Base-by-base conservation (phyloP, 768 basidiomycete genomes). In the Leccinum pellstonianum region DNA sequence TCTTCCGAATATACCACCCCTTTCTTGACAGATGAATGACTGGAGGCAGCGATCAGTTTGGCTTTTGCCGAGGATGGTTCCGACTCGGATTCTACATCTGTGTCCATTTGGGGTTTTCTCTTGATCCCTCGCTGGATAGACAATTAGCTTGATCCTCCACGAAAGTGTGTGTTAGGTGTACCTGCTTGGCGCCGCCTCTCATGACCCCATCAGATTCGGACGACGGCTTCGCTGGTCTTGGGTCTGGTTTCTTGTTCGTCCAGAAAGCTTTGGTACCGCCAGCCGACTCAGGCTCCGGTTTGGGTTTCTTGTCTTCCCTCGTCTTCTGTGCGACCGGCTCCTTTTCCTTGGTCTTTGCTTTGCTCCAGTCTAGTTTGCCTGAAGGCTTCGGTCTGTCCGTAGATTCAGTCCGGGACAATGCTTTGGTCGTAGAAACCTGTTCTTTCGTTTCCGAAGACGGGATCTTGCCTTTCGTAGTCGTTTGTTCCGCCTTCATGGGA, bases 311-410 rank as follows among this genome's bases (percentile, higher is more conserved):
- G 35, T 63, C 64, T 38, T 63, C 67, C 48, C 23, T 65, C 10
- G 33, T 8, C 55, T 57, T 60, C 31, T 57, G 58, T 25, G 23
- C 17, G n/a, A 55, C 52, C 1, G 58, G 53, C 23, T 51, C 67
- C 41, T 68, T 70, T 10, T 74, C 75, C 65, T 83, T 84, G 10
- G 75, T 63, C 67, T 83, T 83, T 27, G 81, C 81, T 62, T 81
- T 86, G 70, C 83, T 82, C 78, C 85, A 88, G 63, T 87, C 83
- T 6, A 87, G 76, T 66, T 82, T 85, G 5, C 85, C 86, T 3
- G 79, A 69, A 29, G 69, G 60, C 53, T 73, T 77, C 0, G 73
- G 63, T 52, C 67, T 77, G 66, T 68, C 70, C 48, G 58, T 73
- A 8, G 59, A 31, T 43, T 70, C 73, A 4, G 37, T 49, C 43